phyloP scores from a whole-genome alignment of 2,329 filamentous ascomycete genomes.

The Mollisia scopiformis region DNA sequence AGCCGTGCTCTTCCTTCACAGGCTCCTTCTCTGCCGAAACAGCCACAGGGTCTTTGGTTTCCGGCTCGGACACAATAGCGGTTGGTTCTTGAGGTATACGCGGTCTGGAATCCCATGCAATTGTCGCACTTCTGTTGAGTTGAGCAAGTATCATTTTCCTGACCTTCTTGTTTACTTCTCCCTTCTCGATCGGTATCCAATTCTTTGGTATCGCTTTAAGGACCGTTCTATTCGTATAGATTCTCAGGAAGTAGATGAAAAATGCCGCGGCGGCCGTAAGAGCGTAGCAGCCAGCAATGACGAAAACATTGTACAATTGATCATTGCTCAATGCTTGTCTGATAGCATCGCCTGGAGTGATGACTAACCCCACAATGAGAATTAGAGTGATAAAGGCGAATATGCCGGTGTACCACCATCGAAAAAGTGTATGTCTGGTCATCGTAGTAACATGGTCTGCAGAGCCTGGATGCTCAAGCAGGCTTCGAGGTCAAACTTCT shows the following conservation, averaged over 20 bases:
- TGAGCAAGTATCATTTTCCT: constrained; percentile 74
- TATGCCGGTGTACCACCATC: constrained; percentile 78
- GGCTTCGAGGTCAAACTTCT: neutral
- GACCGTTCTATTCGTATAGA: constrained; percentile 83
- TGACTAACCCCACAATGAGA: constrained; percentile 72
- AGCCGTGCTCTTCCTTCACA: constrained; percentile 10
- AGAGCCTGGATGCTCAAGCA: neutral
- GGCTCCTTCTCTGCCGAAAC: constrained; percentile 19
- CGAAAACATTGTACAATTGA: constrained; percentile 80
- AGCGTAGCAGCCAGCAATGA: constrained; percentile 76
- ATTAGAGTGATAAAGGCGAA: constrained; percentile 79
- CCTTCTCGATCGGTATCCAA: constrained; percentile 84
- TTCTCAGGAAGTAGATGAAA: constrained; percentile 80
- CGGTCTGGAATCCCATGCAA: constrained; percentile 79
- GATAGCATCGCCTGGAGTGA: constrained; percentile 81
- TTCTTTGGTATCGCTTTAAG: constrained; percentile 83
- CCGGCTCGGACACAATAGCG: constrained; percentile 33
- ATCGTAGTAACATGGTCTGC: constrained; percentile 27
- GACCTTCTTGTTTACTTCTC: constrained; percentile 76
- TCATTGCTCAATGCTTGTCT: constrained; percentile 70
- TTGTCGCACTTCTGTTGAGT: constrained; percentile 75
- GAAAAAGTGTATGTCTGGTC: constrained; percentile 54
- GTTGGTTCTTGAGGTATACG: constrained; percentile 49
- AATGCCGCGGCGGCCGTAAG: constrained; percentile 70
- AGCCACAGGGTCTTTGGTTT: constrained; percentile 30